Evolutionary conservation across 306 rosid genomes (phyloP).

Genomic region (Spatholobus suberectus): DNA sequence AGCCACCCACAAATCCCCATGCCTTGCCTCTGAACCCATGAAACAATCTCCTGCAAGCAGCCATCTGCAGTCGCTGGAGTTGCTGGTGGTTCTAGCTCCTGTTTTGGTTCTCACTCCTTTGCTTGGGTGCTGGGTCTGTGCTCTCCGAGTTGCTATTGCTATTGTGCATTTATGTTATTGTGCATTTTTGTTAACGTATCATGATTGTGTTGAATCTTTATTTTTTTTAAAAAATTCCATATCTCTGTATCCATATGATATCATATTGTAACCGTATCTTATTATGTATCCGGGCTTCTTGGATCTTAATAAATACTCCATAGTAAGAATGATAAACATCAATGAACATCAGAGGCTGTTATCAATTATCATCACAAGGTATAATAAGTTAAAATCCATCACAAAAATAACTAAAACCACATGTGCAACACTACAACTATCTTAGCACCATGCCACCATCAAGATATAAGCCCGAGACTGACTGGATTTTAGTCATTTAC

Average conservation of each 20-base stretch:
- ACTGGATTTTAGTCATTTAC: neutral
- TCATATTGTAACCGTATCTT: neutral
- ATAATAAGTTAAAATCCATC: conserved; percentile 12
- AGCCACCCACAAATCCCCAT: neutral
- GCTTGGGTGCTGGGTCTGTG: neutral
- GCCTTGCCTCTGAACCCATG: neutral
- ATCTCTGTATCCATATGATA: neutral
- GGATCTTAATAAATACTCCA: neutral
- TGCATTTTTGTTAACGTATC: neutral
- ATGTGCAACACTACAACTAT: neutral
- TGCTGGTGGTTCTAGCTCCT: neutral
- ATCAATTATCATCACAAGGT: neutral
- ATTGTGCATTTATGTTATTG: neutral
- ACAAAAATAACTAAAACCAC: conserved; percentile 5
- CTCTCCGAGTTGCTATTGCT: neutral
- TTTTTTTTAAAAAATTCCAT: neutral
- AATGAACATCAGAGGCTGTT: neutral
- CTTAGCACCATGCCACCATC: neutral
- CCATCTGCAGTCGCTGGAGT: neutral
- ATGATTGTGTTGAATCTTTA: neutral
- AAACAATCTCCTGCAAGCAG: neutral
- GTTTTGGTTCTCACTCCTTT: neutral
- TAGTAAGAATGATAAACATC: conserved; percentile 28
- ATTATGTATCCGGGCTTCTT: neutral
- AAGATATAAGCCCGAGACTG: neutral